These are phyloP conservation scores for Trichosporon sp. DNA, from an alignment of 1,284 basidiomycete genomes.

Conservation along the genomic window DNA sequence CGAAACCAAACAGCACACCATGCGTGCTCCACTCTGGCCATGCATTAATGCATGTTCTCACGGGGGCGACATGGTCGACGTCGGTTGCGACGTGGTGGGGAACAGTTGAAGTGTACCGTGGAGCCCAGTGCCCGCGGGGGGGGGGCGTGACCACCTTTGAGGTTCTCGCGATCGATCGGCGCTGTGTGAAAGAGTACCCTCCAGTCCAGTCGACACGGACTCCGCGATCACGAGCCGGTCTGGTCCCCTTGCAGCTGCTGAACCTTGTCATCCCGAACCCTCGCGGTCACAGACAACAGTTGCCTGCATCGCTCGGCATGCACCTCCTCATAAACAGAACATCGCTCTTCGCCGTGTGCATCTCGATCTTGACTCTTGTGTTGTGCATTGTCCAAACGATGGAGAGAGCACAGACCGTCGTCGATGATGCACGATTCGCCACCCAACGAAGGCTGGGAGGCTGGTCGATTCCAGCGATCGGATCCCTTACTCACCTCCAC, in stretches of 20 bases:
- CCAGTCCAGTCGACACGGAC: not conserved
- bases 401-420: no score
- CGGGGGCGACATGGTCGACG: not conserved
- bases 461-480: conserved; percentile 9
- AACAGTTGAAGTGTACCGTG: not conserved
- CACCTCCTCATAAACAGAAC: not conserved
- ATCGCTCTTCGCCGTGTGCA: not conserved
- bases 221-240: no score
- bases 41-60: no score
- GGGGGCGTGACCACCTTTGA: not conserved
- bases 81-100: not conserved
- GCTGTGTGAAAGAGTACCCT: not conserved
- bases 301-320: not conserved
- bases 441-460: not conserved
- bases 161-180: not conserved
- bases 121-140: not conserved
- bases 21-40: not conserved
- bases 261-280: not conserved
- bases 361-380: not conserved
- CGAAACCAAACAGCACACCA: not conserved
- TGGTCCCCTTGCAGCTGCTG: not conserved
- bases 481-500: not conserved
- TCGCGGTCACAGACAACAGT: not conserved
- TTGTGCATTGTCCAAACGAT: no score
- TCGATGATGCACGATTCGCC: not conserved